A percentile compares a stretch with the other conserved stretches of the same genome.
These are phyloP conservation scores for Agaricus blazei DNA, from an alignment of 768 basidiomycete genomes.

Conservation along the genomic window DNA sequence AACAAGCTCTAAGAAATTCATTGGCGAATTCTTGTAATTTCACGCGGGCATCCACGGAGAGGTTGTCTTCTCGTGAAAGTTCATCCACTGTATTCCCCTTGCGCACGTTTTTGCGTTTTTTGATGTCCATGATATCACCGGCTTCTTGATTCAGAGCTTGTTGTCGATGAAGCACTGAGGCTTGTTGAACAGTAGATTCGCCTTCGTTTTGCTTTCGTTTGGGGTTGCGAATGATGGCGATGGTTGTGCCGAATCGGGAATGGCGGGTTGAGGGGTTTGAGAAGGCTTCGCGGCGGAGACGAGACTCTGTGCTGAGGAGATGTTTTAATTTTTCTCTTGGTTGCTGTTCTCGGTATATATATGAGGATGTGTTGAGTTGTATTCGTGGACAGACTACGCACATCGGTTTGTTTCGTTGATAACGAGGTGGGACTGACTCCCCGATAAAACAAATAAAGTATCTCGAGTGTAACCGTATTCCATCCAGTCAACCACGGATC, in stretches of 20 bases:
- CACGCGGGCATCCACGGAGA: conserved; percentile 57
- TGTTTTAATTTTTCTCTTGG: conserved; percentile 61
- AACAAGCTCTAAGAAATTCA: conserved; percentile 76
- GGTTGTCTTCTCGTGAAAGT: conserved; percentile 60
- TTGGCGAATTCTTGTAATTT: conserved; percentile 65
- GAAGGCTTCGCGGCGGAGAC: conserved; percentile 49
- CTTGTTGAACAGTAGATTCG: conserved; percentile 29
- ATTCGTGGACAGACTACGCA: conserved; percentile 21
- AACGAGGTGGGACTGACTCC: conserved; percentile 63
- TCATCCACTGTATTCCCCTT: conserved; percentile 64
- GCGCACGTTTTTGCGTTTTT: conserved; percentile 55
- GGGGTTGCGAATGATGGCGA: conserved; percentile 69
- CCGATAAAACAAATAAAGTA: conserved; percentile 86
- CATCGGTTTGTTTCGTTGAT: conserved; percentile 60
- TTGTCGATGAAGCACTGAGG: conserved; percentile 83
- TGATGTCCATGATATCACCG: conserved; percentile 65
- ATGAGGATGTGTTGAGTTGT: conserved; percentile 4
- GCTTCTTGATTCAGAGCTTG: conserved; percentile 69
- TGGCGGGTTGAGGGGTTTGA: conserved; percentile 70
- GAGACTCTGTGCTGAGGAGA: conserved; percentile 75
- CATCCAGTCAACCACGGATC: conserved; percentile 80
- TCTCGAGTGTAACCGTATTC: conserved; percentile 91
- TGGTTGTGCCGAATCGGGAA: conserved; percentile 94
- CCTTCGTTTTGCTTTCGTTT: conserved; percentile 34
- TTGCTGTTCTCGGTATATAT: conserved; percentile 54